A percentile compares a stretch with the other conserved stretches of the same genome.
Conservation (phyloP, 805 yeast genomes). For the Saturnispora dispora region DNA sequence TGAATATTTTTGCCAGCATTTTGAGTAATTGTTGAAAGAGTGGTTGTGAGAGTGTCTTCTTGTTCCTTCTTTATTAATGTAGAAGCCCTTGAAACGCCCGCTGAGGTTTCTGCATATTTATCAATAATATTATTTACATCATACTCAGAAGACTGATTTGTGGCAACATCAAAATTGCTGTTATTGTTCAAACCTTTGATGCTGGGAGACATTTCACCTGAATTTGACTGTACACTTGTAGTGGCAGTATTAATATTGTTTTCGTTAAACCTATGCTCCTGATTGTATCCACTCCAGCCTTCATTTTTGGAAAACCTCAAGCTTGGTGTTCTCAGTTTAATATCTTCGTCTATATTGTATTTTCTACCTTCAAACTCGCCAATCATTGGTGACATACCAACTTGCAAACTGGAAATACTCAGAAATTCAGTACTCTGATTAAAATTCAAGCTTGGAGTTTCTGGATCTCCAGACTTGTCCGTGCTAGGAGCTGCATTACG, state of each 20-base stretch:
- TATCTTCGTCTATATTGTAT: slow-evolving; percentile 5
- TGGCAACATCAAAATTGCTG: slow-evolving; percentile 1
- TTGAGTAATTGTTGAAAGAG: not conserved
- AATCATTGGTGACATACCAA: slow-evolving; percentile 11
- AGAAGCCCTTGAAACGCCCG: not conserved
- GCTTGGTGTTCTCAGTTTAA: slow-evolving; percentile 4
- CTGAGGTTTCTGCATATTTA: slow-evolving; percentile 8
- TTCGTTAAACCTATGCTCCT: not conserved
- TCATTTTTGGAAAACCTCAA: not conserved
- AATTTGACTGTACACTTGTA: not conserved
- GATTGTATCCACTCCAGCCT: not conserved
- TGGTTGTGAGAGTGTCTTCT: not conserved
- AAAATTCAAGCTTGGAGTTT: slow-evolving; percentile 2
- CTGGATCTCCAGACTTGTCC: not conserved
- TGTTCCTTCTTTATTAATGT: not conserved
- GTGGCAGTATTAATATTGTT: not conserved
- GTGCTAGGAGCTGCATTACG: not conserved
- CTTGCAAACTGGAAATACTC: not conserved
- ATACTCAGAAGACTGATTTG: slow-evolving; percentile 11
- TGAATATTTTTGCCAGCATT: no score
- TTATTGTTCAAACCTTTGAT: slow-evolving; percentile 3
- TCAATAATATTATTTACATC: slow-evolving; percentile 14
- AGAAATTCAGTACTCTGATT: slow-evolving; percentile 1
- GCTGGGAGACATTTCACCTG: not conserved
- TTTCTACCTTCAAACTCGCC: slow-evolving; percentile 14